Conservation (phyloP, 495 filamentous ascomycete species). For the Xylaria telfairii region DNA sequence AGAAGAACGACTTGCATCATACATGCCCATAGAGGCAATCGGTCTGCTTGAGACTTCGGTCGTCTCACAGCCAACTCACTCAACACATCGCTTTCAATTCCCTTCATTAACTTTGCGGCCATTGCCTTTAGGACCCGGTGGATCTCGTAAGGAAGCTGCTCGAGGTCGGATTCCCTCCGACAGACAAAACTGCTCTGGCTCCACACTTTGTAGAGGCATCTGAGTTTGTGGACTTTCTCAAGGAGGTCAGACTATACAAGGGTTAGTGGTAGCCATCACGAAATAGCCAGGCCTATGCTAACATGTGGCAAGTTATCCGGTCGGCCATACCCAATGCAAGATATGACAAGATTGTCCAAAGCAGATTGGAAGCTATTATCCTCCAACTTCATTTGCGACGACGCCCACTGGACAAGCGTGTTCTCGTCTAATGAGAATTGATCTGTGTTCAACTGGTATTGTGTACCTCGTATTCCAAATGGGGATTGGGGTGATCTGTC, state of each 20-base stretch:
- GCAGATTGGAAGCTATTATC: constrained; percentile 34
- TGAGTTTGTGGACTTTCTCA: constrained; percentile 39
- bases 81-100: constrained; percentile 34
- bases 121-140: constrained; percentile 34
- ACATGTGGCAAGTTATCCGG: constrained; percentile 36
- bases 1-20: constrained; percentile 41
- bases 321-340: constrained; percentile 29
- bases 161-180: constrained; percentile 23
- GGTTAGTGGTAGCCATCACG: constrained; percentile 31
- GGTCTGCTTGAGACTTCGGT: constrained; percentile 35
- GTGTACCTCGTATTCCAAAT: constrained; percentile 14
- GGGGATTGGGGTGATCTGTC: background rate
- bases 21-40: constrained; percentile 40
- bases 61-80: constrained; percentile 29
- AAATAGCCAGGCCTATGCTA: constrained; percentile 21
- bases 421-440: constrained; percentile 16
- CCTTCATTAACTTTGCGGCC: constrained; percentile 33
- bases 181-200: constrained; percentile 36
- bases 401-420: constrained; percentile 36
- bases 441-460: constrained; percentile 18
- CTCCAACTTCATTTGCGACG: constrained; percentile 34
- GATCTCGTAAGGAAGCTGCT: constrained; percentile 34
- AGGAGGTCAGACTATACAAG: constrained; percentile 36
- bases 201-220: constrained; percentile 44
- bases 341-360: constrained; percentile 33